Conservation (phyloP, 306 rosid species). For the Malus sieversii region DNA sequence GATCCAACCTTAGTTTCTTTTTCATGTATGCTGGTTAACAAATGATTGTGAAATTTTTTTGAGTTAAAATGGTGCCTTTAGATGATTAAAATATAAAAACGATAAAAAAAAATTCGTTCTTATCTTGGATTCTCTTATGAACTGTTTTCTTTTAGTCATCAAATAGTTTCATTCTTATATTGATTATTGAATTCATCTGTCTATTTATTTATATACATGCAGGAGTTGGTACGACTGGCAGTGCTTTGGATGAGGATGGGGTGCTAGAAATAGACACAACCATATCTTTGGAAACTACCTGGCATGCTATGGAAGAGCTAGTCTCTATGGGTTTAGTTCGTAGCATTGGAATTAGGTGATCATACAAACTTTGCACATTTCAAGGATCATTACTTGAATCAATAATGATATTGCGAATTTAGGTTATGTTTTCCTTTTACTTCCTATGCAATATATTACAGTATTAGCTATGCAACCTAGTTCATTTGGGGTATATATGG, state of each 20-base stretch:
- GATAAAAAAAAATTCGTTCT: too few relatives aligned
- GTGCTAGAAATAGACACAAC: constrained; percentile 80
- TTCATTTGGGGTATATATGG: neutral
- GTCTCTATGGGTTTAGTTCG: constrained; percentile 82
- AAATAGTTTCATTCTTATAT: neutral
- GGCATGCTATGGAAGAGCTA: constrained; percentile 90
- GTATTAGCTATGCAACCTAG: neutral
- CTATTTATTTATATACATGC: neutral
- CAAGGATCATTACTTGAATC: neutral
- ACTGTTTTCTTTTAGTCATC: too few relatives aligned
- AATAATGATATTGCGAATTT: too few relatives aligned
- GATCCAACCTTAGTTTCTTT: neutral
- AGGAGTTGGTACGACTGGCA: constrained; percentile 84
- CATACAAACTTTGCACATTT: neutral
- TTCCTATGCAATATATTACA: neutral
- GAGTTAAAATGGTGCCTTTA: neutral
- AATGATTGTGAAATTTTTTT: neutral
- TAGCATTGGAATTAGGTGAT: constrained; percentile 91
- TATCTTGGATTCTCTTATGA: too few relatives aligned
- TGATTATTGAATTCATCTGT: neutral
- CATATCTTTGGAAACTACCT: constrained; percentile 78
- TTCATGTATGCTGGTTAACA: neutral
- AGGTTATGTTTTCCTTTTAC: neutral
- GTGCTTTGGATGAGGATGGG: constrained; percentile 82
- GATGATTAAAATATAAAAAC: neutral